Percentiles rank a stretch among this genome's conserved stretches.
These are phyloP conservation scores for Lagenaria siceraria DNA, from an alignment of 306 rosid genomes.

Conservation along the genomic window DNA sequence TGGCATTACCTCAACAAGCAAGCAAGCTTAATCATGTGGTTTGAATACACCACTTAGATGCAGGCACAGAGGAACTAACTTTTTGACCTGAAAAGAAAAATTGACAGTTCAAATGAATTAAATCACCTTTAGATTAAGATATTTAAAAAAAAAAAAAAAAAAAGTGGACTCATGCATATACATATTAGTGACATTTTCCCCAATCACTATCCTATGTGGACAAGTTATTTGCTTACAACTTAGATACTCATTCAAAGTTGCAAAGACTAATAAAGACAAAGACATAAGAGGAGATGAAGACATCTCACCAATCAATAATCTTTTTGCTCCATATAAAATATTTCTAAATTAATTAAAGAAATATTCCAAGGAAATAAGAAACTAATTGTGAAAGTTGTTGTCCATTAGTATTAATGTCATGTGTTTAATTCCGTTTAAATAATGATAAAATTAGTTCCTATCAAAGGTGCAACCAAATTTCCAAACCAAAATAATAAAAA, in stretches of 20 bases:
- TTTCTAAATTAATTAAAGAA: not conserved
- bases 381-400: not conserved
- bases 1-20: conserved; percentile 5
- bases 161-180: not conserved
- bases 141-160: not conserved
- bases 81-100: not conserved
- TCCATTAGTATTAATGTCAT: not conserved
- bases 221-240: not conserved
- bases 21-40: not conserved
- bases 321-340: not conserved
- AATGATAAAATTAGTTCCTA: not conserved
- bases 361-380: not conserved
- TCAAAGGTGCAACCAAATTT: not conserved
- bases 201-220: not conserved
- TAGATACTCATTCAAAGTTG: conserved; percentile 3
- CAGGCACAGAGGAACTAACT: not conserved
- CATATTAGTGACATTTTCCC: not conserved
- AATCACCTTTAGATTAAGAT: not conserved
- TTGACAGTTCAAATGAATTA: not conserved
- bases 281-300: conserved; percentile 1
- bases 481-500: not conserved
- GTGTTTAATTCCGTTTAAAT: not conserved
- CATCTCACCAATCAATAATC: conserved; percentile 1
- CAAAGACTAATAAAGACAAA: not conserved
- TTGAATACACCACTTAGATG: conserved; percentile 1